phyloP scores from a whole-genome alignment of 371 early-diverging fungal species.

The Chytridium lagenaria region DNA sequence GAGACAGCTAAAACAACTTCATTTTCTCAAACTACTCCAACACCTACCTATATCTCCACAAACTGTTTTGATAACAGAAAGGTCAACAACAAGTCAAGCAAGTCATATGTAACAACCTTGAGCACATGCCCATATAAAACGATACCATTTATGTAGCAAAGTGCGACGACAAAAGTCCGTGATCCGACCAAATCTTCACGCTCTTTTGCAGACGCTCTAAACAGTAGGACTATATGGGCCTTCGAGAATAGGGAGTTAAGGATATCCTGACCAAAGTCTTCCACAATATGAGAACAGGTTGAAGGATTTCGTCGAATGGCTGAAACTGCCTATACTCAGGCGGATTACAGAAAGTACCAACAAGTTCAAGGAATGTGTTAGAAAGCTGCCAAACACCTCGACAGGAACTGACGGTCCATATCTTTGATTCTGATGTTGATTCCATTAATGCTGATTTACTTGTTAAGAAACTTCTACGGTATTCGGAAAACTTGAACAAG shows the following conservation, averaged over 20 bases:
- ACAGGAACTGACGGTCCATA: too few species aligned
- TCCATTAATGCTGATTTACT: too few species aligned
- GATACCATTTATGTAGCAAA: conserved; percentile 84
- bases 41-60: conserved; percentile 96
- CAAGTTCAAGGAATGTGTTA: too few species aligned
- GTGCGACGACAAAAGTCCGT: conserved; percentile 73
- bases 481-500: too few species aligned
- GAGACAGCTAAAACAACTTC: conserved; percentile 92
- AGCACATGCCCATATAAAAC: conserved; percentile 95
- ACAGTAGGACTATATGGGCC: conserved; percentile 36
- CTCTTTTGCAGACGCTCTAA: conserved; percentile 4
- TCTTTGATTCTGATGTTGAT: too few species aligned
- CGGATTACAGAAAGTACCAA: too few species aligned
- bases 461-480: too few species aligned
- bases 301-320: too few species aligned
- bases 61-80: conserved; percentile 96
- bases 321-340: too few species aligned
- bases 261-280: conserved; percentile 89
- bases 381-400: too few species aligned
- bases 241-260: conserved; percentile 86
- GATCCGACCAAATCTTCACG: conserved; percentile 39
- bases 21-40: conserved; percentile 96
- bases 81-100: conserved; percentile 89
- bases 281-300: conserved; percentile 75
- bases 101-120: conserved; percentile 94